Evolutionary conservation across 768 basidiomycete genomes (phyloP).

Genomic region (Pisolithus orientalis): DNA sequence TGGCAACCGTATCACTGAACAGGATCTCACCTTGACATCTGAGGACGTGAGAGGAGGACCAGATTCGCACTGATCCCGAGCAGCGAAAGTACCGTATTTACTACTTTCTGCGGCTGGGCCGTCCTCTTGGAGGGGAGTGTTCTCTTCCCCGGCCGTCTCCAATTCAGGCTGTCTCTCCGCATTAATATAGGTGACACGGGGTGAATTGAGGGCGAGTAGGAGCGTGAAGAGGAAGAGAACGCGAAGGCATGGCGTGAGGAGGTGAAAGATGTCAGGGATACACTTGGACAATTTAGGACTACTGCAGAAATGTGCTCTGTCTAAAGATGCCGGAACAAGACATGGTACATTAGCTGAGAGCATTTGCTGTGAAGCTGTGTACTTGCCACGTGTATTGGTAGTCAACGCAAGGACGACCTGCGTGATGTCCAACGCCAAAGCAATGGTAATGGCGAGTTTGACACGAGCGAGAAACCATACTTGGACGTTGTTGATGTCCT

Average conservation of each 20-base stretch:
- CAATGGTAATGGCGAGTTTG: conserved; percentile 45
- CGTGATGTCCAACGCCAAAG: conserved; percentile 54
- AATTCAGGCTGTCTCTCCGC: conserved; percentile 13
- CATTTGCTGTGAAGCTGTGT: conserved; percentile 9
- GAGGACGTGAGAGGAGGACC: background rate
- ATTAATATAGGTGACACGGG: conserved; percentile 55
- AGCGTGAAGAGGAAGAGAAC: conserved; percentile 56
- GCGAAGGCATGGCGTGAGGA: conserved; percentile 58
- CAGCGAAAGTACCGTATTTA: conserved; percentile 75
- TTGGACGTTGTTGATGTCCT: conserved; percentile 63
- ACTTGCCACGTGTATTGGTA: conserved; percentile 31
- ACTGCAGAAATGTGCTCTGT: conserved; percentile 13
- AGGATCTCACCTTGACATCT: conserved; percentile 7
- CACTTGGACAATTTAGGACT: conserved; percentile 20
- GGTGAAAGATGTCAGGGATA: conserved; percentile 38
- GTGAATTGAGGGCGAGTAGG: conserved; percentile 53
- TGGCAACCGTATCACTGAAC: background rate
- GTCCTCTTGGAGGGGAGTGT: conserved; percentile 29
- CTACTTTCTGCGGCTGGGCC: conserved; percentile 34
- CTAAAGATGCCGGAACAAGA: conserved; percentile 4
- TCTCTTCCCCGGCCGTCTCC: conserved; percentile 10
- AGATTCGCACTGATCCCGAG: conserved; percentile 9
- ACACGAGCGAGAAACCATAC: conserved; percentile 62
- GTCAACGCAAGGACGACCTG: conserved; percentile 46
- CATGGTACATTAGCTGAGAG: background rate